These are phyloP conservation scores for Skeletonema menzelii DNA, from an alignment of 108 stramenopile genomes.

Conservation along the genomic window DNA sequence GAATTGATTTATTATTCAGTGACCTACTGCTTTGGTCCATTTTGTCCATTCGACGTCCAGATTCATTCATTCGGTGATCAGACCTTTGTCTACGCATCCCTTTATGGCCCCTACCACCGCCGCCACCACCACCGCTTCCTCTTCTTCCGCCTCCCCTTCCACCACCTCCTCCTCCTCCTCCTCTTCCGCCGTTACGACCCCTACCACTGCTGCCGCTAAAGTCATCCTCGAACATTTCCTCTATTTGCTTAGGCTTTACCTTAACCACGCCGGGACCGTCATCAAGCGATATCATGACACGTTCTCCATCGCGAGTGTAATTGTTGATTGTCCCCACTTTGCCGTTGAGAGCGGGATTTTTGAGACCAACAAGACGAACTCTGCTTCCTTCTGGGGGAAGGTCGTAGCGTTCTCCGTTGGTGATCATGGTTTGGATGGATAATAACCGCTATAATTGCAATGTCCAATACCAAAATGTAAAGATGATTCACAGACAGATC, in stretches of 20 bases:
- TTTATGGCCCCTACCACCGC: neutral
- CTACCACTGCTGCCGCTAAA: neutral
- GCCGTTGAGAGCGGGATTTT: slow-evolving; percentile 18
- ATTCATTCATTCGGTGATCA: neutral
- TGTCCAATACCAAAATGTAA: too few relatives aligned
- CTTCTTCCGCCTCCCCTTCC: neutral
- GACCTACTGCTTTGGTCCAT: neutral
- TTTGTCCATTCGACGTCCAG: neutral
- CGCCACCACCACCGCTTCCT: neutral
- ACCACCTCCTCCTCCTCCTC: neutral
- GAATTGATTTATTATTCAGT: neutral
- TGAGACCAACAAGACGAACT: slow-evolving; percentile 20
- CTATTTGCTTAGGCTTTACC: slow-evolving; percentile 25
- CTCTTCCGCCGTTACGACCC: neutral
- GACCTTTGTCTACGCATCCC: neutral
- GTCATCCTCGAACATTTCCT: slow-evolving; percentile 2
- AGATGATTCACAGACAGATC: too few relatives aligned
- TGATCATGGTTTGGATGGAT: neutral
- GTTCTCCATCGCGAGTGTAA: slow-evolving; percentile 19
- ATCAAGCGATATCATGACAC: slow-evolving; percentile 22
- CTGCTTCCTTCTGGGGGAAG: slow-evolving; percentile 13
- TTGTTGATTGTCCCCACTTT: slow-evolving; percentile 4
- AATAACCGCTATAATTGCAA: too few relatives aligned
- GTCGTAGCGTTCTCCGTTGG: neutral
- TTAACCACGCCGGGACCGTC: slow-evolving; percentile 10